Base-by-base conservation (phyloP, 306 rosid species). In the Carpinus viminea region DNA sequence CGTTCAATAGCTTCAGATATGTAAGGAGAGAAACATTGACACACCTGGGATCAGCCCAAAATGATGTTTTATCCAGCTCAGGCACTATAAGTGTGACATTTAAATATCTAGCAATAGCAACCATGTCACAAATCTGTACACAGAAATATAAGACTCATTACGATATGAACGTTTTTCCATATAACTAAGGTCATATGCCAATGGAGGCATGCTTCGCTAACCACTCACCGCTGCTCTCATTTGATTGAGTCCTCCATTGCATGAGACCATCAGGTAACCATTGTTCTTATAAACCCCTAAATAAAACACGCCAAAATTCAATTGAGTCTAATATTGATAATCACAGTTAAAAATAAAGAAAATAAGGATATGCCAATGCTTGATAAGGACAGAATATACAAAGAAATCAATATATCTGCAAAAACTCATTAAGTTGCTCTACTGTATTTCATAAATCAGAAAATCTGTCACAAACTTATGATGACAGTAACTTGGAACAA, bases 41-140 rank as follows among this genome's bases (percentile, higher is more conserved):
- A 48, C 56, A 95, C 99, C 99, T 95, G 68, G 98, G 97, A 80
- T 95, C 99, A 70, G 98, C 98, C 99, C 99, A 95, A 77, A 95
- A 95, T 82, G 99, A 95, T 18, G 97, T 60, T 78, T 93, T 95
- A 80, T 95, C 99, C 43, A 95, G 76, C 55, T 95, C 97, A 18
- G 99, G 99, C 62, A 95, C 99, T 51, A 95, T 85, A 50, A 95
- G 97, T 4, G 99, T 95, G 76, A 95, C 98, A 83, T 95, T 95
- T 75, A 95, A 79, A 83, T 90, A 84, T 82, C 99, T 90, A 1
- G 99, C 98, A 62, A 95, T 95, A 36, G 97, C 93, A 46, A 95
- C 98, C 99, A 95, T 95, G 84, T 95, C 99, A 82, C 99, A 95
- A 70, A 95, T 95, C 99, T 95, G 95, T 10, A 68, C 72, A 50